These are phyloP conservation scores for Neoboletus magnificus DNA, from an alignment of 768 basidiomycete genomes.

Conservation along the genomic window DNA sequence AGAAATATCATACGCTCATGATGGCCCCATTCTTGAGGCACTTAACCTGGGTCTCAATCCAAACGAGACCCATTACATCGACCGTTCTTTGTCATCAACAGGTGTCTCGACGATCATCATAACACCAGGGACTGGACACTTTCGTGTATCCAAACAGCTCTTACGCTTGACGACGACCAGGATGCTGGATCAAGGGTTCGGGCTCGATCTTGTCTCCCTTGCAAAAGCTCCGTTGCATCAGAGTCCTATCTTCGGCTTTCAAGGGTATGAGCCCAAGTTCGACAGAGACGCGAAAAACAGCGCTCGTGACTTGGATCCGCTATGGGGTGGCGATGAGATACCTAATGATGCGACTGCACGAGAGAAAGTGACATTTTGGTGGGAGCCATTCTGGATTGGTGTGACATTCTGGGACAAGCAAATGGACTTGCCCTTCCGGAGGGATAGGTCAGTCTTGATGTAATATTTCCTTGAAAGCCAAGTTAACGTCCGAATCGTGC, in stretches of 20 bases:
- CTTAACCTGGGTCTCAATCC: slow-evolving; percentile 91
- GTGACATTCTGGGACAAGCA: slow-evolving; percentile 86
- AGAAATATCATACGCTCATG: slow-evolving; percentile 80
- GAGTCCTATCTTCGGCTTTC: slow-evolving; percentile 90
- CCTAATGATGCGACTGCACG: slow-evolving; percentile 30
- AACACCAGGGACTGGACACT: slow-evolving; percentile 93
- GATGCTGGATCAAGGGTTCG: slow-evolving; percentile 91
- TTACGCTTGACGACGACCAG: slow-evolving; percentile 90
- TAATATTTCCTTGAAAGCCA: not conserved
- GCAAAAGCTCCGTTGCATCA: slow-evolving; percentile 91
- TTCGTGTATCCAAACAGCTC: slow-evolving; percentile 86
- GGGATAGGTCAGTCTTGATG: slow-evolving; percentile 54
- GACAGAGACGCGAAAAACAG: slow-evolving; percentile 49
- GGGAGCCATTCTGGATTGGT: slow-evolving; percentile 87
- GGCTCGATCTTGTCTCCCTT: slow-evolving; percentile 82
- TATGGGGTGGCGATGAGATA: slow-evolving; percentile 71
- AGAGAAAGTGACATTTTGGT: slow-evolving; percentile 69
- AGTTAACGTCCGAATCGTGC: slow-evolving; percentile 1
- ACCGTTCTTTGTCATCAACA: slow-evolving; percentile 88
- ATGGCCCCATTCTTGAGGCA: slow-evolving; percentile 93
- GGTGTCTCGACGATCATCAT: slow-evolving; percentile 81
- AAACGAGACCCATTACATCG: slow-evolving; percentile 91
- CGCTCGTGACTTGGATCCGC: slow-evolving; percentile 55
- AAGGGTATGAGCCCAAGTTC: slow-evolving; percentile 56
- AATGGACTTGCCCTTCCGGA: slow-evolving; percentile 78